A percentile compares a stretch with the other conserved stretches of the same genome.
These are phyloP conservation scores for Cryptococcus sp. DNA, from an alignment of 1,284 basidiomycete genomes.

Conservation along the genomic window DNA sequence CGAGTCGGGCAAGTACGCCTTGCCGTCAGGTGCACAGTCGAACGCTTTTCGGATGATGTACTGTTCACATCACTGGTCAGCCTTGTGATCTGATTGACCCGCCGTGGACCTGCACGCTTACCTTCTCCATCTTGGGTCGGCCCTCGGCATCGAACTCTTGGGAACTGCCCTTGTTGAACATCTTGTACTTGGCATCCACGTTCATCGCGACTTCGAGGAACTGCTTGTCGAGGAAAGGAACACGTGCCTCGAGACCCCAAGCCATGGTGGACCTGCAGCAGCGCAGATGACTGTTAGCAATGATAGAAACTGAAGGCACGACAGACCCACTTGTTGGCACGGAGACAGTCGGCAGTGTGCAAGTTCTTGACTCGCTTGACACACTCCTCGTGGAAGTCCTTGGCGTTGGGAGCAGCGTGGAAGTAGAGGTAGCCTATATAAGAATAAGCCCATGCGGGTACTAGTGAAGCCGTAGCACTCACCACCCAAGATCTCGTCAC, in stretches of 20 bases:
- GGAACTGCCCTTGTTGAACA: slow-evolving; percentile 78
- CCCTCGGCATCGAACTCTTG: slow-evolving; percentile 84
- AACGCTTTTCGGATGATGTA: slow-evolving; percentile 98
- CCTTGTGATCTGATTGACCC: too few species aligned
- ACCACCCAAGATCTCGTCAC: slow-evolving; percentile 97
- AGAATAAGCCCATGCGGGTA: background rate
- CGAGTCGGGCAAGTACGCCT: slow-evolving; percentile 90
- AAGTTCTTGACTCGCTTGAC: slow-evolving; percentile 96
- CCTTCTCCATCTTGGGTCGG: slow-evolving; percentile 90
- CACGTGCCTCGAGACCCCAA: slow-evolving; percentile 98
- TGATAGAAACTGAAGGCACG: background rate
- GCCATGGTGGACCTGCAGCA: slow-evolving; percentile 88
- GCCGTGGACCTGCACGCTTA: slow-evolving; percentile 35
- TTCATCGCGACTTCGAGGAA: slow-evolving; percentile 96
- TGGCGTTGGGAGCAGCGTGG: slow-evolving; percentile 90
- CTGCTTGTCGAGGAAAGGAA: slow-evolving; percentile 96
- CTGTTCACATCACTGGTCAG: slow-evolving; percentile 51
- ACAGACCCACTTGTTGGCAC: slow-evolving; percentile 87
- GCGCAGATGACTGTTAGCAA: slow-evolving; percentile 1
- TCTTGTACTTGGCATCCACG: slow-evolving; percentile 83
- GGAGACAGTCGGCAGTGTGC: slow-evolving; percentile 95
- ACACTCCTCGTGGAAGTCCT: slow-evolving; percentile 93
- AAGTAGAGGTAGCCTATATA: slow-evolving; percentile 94
- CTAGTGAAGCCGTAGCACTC: slow-evolving; percentile 22
- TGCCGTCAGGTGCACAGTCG: slow-evolving; percentile 74